Evolutionary conservation across 2,329 filamentous ascomycete species (phyloP).

Genomic region (Aspergillus costaricaensis): DNA sequence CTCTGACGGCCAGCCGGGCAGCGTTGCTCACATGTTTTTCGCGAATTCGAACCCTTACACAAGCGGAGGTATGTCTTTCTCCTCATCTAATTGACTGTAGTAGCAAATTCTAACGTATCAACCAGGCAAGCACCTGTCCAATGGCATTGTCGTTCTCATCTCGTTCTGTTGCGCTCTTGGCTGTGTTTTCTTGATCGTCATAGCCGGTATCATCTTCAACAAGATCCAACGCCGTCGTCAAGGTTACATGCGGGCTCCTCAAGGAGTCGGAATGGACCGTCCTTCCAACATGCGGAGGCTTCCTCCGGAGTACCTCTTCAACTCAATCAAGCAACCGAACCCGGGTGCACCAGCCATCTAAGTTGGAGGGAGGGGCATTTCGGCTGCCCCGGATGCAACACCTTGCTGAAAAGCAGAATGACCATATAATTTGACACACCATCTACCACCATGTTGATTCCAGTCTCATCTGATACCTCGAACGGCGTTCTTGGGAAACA

Average conservation of each 20-base stretch:
- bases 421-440: slow-evolving; percentile 16
- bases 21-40: slow-evolving; percentile 79
- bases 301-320: slow-evolving; percentile 51
- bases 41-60: slow-evolving; percentile 77
- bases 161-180: slow-evolving; percentile 51
- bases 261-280: slow-evolving; percentile 48
- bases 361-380: slow-evolving; percentile 10
- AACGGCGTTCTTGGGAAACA: slow-evolving; percentile 31
- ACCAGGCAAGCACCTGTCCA: slow-evolving; percentile 42
- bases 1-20: slow-evolving; percentile 66
- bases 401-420: neutral
- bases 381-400: slow-evolving; percentile 1
- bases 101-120: slow-evolving; percentile 1
- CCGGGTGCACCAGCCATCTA: slow-evolving; percentile 40
- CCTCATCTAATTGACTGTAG: neutral
- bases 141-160: slow-evolving; percentile 49
- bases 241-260: slow-evolving; percentile 49
- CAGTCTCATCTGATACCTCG: slow-evolving; percentile 23
- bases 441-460: neutral
- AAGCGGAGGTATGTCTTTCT: slow-evolving; percentile 56
- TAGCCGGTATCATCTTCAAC: slow-evolving; percentile 50
- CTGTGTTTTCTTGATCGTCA: slow-evolving; percentile 51
- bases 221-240: slow-evolving; percentile 50
- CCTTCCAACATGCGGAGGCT: slow-evolving; percentile 49
- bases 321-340: slow-evolving; percentile 39